Conservation (phyloP, 192 early-diverging fungal genomes). For the Lobulomyces angularis region DNA sequence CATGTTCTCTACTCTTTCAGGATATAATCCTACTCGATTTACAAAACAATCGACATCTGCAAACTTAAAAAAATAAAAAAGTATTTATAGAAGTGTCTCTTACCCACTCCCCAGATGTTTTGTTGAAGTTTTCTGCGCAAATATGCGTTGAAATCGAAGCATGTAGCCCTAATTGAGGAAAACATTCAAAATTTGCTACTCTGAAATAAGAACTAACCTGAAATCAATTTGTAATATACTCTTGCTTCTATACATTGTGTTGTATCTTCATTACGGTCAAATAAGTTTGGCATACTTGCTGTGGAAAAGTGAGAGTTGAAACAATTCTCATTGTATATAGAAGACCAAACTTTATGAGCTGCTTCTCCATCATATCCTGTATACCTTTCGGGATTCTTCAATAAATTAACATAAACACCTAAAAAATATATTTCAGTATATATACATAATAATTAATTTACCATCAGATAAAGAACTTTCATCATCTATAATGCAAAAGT, state of each 20-base stretch:
- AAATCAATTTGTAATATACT: conserved; percentile 64
- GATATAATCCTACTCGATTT: conserved; percentile 71
- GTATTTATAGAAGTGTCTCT: conserved; percentile 1
- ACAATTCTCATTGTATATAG: conserved; percentile 98
- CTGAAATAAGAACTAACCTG: conserved; percentile 19
- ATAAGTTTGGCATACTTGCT: not conserved
- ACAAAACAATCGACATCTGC: conserved; percentile 70
- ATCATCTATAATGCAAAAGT: conserved; percentile 85
- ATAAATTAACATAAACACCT: conserved; percentile 78
- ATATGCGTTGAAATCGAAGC: conserved; percentile 96
- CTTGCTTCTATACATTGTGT: conserved; percentile 70
- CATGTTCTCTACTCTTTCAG: conserved; percentile 87
- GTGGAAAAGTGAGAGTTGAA: conserved; percentile 49
- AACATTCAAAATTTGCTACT: not conserved
- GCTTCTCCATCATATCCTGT: conserved; percentile 89
- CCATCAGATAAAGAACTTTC: too few relatives aligned
- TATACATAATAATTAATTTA: conserved; percentile 17
- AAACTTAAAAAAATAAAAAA: conserved; percentile 5
- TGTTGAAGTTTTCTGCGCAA: conserved; percentile 85
- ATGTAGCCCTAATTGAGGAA: conserved; percentile 60
- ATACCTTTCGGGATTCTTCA: conserved; percentile 90
- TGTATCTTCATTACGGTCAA: conserved; percentile 42
- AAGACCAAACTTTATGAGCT: conserved; percentile 78
- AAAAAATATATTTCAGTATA: conserved; percentile 6
- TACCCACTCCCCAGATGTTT: conserved; percentile 81